phyloP scores from a whole-genome alignment of 305 asterid genomes.

The Plantago lanceolata region DNA sequence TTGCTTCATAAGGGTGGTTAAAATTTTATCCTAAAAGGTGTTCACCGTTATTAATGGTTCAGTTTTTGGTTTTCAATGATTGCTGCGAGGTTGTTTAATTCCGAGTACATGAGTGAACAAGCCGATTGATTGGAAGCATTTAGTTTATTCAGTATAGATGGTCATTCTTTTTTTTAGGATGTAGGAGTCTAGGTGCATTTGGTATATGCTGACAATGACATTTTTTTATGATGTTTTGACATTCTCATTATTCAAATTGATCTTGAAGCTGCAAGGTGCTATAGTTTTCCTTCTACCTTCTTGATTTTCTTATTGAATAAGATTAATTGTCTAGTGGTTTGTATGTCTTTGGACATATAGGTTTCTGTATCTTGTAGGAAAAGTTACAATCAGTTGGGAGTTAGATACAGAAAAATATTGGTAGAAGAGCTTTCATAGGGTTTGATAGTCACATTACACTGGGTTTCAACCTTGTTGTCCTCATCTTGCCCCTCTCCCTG shows the following conservation, averaged over 20 bases:
- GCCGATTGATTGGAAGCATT: not conserved
- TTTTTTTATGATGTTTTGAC: too few relatives aligned
- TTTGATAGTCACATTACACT: constrained; percentile 3
- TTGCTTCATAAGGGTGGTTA: too few relatives aligned
- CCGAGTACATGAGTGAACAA: not conserved
- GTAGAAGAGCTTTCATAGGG: not conserved
- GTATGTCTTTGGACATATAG: too few relatives aligned
- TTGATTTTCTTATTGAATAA: too few relatives aligned
- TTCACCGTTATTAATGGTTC: not conserved
- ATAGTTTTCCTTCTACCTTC: not conserved
- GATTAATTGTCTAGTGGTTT: not conserved
- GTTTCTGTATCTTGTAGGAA: not conserved
- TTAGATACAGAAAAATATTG: not conserved
- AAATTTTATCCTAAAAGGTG: not conserved
- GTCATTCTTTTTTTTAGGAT: not conserved
- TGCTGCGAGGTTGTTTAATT: not conserved
- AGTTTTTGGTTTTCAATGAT: not conserved
- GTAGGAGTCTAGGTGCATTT: not conserved
- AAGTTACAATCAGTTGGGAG: not conserved
- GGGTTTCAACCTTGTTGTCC: too few relatives aligned
- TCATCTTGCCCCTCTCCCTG: too few relatives aligned
- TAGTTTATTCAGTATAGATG: not conserved
- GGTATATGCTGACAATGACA: not conserved
- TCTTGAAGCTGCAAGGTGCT: not conserved
- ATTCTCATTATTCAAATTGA: not conserved